Evolutionary conservation across 106 monocot genomes (phyloP).

Genomic region (Xerophyta viscosa): DNA sequence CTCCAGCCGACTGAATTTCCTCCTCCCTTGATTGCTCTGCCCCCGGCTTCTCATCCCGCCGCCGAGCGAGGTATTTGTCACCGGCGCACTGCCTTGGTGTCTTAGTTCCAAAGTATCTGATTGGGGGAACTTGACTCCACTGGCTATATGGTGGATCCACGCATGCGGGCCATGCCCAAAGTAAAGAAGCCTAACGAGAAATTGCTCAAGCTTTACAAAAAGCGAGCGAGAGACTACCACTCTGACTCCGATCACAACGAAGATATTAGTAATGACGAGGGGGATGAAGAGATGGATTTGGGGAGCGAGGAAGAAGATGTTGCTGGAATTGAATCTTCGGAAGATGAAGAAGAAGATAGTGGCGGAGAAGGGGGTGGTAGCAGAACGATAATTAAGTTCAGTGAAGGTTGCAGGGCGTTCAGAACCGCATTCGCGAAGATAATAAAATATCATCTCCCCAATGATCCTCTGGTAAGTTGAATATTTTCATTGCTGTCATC

Average conservation of each 20-base stretch:
- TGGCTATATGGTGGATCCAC: too few relatives aligned
- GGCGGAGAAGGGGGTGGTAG: conserved; percentile 2
- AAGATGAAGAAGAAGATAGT: conserved; percentile 6
- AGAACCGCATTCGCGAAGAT: conserved; percentile 49
- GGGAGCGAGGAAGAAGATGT: not conserved
- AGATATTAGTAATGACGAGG: too few relatives aligned
- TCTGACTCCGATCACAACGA: conserved; percentile 40
- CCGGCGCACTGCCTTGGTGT: too few relatives aligned
- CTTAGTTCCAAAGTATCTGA: too few relatives aligned
- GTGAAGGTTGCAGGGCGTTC: conserved; percentile 48
- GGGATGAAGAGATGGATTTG: not conserved
- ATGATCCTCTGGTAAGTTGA: conserved; percentile 34
- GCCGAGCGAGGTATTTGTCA: too few relatives aligned
- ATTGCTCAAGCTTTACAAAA: conserved; percentile 25
- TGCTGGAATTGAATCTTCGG: not conserved
- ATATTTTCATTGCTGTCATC: too few relatives aligned
- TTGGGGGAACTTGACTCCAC: too few relatives aligned
- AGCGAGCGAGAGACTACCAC: conserved; percentile 26
- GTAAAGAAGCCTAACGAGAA: conserved; percentile 28
- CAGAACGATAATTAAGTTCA: conserved; percentile 37
- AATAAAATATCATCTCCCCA: conserved; percentile 46
- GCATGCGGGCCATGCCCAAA: too few relatives aligned
- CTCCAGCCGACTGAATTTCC: too few relatives aligned
- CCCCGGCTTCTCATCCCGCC: too few relatives aligned
- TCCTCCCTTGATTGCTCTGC: too few relatives aligned